phyloP scores from a whole-genome alignment of 805 yeast genomes.

The Lipomyces orientalis region DNA sequence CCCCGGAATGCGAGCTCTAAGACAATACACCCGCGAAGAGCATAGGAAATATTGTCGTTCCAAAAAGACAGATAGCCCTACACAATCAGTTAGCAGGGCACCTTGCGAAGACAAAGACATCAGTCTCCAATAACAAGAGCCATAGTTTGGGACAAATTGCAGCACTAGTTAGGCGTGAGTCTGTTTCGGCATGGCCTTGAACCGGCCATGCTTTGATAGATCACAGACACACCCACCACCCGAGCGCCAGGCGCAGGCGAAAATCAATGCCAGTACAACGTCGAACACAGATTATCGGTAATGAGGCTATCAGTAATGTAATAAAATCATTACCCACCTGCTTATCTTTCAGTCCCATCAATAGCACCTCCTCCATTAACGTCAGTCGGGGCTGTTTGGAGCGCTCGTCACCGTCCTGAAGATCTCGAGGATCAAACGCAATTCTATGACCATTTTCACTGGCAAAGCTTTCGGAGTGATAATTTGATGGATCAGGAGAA shows the following conservation, averaged over 20 bases:
- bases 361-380: constrained; percentile 92
- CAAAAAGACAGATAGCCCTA: constrained; percentile 91
- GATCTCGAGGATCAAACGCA: constrained; percentile 81
- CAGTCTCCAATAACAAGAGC: neutral
- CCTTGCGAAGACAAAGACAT: neutral
- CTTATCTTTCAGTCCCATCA: constrained; percentile 91
- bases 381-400: constrained; percentile 73
- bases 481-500: constrained; percentile 15
- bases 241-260: no score
- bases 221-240: neutral
- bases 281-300: neutral
- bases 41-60: constrained; percentile 97
- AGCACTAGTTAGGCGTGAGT: neutral
- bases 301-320: neutral
- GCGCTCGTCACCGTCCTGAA: constrained; percentile 54
- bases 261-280: neutral
- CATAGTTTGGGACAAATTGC: neutral
- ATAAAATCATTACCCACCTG: constrained; percentile 50
- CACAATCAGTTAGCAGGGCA: neutral
- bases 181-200: neutral
- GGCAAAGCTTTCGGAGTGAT: constrained; percentile 11
- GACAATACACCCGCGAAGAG: constrained; percentile 90
- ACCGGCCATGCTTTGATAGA: neutral
- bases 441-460: constrained; percentile 60
- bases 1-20: constrained; percentile 92